phyloP scores from a whole-genome alignment of 352 stramenopile species.

The Thraustochytrium sp. region DNA sequence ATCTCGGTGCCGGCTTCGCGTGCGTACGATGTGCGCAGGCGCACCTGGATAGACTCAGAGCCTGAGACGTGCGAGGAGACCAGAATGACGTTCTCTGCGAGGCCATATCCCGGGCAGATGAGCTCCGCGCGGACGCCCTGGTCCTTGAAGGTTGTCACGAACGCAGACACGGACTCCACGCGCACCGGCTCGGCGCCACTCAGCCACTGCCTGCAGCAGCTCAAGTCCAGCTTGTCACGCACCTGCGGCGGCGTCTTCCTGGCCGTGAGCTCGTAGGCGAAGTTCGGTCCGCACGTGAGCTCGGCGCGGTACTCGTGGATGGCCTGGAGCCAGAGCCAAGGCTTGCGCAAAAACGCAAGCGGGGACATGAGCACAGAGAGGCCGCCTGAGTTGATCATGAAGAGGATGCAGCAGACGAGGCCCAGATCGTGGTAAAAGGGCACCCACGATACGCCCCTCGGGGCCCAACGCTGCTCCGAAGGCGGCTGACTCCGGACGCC shows the following conservation, averaged over 20 bases:
- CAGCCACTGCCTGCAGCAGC: slow-evolving; percentile 89
- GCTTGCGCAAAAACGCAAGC: slow-evolving; percentile 91
- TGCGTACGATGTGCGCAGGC: slow-evolving; percentile 67
- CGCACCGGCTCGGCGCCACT: slow-evolving; percentile 97
- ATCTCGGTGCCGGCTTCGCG: slow-evolving; percentile 66
- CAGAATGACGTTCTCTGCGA: slow-evolving; percentile 97
- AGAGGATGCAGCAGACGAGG: slow-evolving; percentile 88
- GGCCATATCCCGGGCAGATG: slow-evolving; percentile 94
- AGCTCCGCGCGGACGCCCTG: slow-evolving; percentile 74
- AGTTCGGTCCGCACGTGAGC: slow-evolving; percentile 95
- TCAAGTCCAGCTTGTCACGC: slow-evolving; percentile 69
- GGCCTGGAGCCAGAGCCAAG: slow-evolving; percentile 88
- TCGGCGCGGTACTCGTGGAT: slow-evolving; percentile 77
- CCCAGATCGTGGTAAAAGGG: slow-evolving; percentile 99
- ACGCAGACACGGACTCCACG: slow-evolving; percentile 68
- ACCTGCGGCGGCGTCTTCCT: slow-evolving; percentile 69
- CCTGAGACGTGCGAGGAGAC: slow-evolving; percentile 83
- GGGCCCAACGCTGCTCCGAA: slow-evolving; percentile 78
- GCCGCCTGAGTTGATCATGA: slow-evolving; percentile 74
- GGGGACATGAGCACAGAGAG: slow-evolving; percentile 93
- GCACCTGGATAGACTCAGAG: slow-evolving; percentile 59
- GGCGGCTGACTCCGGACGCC: too few relatives aligned
- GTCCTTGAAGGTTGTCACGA: slow-evolving; percentile 74
- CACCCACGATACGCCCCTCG: slow-evolving; percentile 91
- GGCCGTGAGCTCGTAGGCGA: slow-evolving; percentile 89